Base-by-base conservation (phyloP, 2,329 filamentous ascomycete species). In the Parastagonospora avenae region DNA sequence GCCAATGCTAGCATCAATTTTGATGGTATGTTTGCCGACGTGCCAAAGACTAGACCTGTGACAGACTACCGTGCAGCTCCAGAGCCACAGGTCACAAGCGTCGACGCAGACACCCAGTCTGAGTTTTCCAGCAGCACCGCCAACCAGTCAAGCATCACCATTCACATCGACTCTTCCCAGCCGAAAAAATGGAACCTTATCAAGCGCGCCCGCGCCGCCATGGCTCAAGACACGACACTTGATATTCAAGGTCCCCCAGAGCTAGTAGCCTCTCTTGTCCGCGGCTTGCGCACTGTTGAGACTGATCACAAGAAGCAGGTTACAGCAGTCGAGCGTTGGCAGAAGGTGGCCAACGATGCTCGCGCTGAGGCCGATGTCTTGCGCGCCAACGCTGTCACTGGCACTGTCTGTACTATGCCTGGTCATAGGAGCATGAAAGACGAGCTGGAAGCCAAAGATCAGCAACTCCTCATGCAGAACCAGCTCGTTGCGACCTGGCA, bases 161-260 rank as follows among this genome's bases (percentile, higher is more conserved):
- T 62, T 46, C 58, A 50, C 16, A 43, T 62, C 30, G 43, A 46
- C 6, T 16, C 50, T 2, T 28, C 27, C 8, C 48, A 56, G 2
- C 45, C 30, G 5, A 39, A 43, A 1, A 54, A 48, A 9, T 46
- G 50, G 35, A 43, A 36, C 8, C 31, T 61, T 4, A 42, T 64
- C 5, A 37, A 51, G 10, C 52, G 49, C 10, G 36, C 57, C 8
- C 37, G 52, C 9, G 27, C 50, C 2, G 48, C 48, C n/a, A 37
- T 58, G 5, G 51, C 50, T 8, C 33, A 42, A 10, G 43, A 29
- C 1, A 49, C 55, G 0, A 38, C 37, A 4, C 32, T 64, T 28
- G 24, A 63, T 8, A 51, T 64, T 15, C 31, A 46, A 9, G 59
- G 59, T 4, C 59, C 61, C 1, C 31, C 24, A 11, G 28, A 50